A percentile compares a stretch with the other conserved stretches of the same genome.
Evolutionary conservation across 2,329 filamentous ascomycete species (phyloP).

Genomic region (Calonectria pauciramosa): DNA sequence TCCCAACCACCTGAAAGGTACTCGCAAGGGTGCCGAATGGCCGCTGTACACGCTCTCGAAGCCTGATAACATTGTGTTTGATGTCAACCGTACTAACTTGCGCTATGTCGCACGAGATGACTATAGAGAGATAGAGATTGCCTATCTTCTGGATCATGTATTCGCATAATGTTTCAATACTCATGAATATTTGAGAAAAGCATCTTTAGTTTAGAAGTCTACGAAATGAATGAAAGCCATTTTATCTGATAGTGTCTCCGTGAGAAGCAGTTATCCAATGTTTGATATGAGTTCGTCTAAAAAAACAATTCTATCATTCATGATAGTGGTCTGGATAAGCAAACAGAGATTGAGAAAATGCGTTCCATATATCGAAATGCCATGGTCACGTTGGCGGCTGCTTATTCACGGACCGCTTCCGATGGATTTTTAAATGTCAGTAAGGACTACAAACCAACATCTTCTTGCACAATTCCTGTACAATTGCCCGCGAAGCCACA

Average conservation of each 20-base stretch:
- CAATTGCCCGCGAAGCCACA: background rate
- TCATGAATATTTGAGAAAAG: background rate
- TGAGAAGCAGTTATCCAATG: no score
- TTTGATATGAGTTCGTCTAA: no score
- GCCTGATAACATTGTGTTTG: constrained; percentile 64
- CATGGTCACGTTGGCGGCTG: background rate
- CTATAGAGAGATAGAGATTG: constrained; percentile 58
- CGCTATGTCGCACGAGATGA: constrained; percentile 59
- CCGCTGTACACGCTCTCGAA: constrained; percentile 56
- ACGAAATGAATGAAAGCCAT: background rate
- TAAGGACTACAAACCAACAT: background rate
- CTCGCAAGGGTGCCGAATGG: constrained; percentile 51
- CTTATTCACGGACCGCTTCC: constrained; percentile 4
- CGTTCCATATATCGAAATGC: constrained; percentile 13
- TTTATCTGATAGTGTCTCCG: background rate
- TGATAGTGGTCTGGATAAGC: background rate
- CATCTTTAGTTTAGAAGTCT: background rate
- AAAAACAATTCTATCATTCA: no score
- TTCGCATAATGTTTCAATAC: constrained; percentile 17
- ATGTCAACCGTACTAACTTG: constrained; percentile 58
- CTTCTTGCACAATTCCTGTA: background rate
- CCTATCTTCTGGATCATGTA: constrained; percentile 50
- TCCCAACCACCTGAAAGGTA: constrained; percentile 52
- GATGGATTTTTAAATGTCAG: constrained; percentile 16
- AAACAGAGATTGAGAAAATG: constrained; percentile 20